Evolutionary conservation across 805 yeast species (phyloP), one percentile per base, ranked within the genome.

Genomic region (Kodamaea laetipori): DNA sequence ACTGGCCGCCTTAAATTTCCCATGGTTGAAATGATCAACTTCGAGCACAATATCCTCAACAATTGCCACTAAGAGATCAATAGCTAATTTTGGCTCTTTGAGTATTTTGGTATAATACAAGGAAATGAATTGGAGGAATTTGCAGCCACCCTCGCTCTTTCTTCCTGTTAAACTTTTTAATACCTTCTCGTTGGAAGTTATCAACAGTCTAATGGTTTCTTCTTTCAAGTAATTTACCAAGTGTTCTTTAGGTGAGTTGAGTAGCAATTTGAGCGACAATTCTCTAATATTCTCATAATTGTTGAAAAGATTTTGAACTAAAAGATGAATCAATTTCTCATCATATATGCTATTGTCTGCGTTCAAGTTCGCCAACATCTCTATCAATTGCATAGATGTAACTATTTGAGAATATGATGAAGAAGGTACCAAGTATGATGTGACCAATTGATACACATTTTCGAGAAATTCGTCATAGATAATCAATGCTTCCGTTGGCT

Each of bases 81-180:
- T 18, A 8, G 47, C 39, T 4, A 15, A 27, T n/a, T 24, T 10
- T 4, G 37, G 26, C 11, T 28, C 33, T 19, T 28, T 30, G 19
- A 30, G 6, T n/a, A 30, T 17, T 30, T 23, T 18, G 24, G 30
- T 27, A 39, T 46, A 44, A 11, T 30, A 30, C 45, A 30, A 12
- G 37, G 72, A 71, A 13, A 83, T 47, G 55, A 81, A 74, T 54
- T 77, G 79, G 21, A 85, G 65, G 11, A 82, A 67, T 30, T 81
- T 76, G 0, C 96, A 90, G 6, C 90, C 96, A 17, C 87, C 83
- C 46, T 90, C 97, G 35, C 86, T 82, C 45, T 74, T 79, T 42
- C 90, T 79, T 28, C 84, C 80, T 37, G 67, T 74, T 49, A 76
- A 58, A 40, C 72, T 73, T 19, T 55, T 47, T 32, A 77, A 52